Conservation (phyloP, 192 early-diverging fungal genomes). For the Haplosporangium gracile region DNA sequence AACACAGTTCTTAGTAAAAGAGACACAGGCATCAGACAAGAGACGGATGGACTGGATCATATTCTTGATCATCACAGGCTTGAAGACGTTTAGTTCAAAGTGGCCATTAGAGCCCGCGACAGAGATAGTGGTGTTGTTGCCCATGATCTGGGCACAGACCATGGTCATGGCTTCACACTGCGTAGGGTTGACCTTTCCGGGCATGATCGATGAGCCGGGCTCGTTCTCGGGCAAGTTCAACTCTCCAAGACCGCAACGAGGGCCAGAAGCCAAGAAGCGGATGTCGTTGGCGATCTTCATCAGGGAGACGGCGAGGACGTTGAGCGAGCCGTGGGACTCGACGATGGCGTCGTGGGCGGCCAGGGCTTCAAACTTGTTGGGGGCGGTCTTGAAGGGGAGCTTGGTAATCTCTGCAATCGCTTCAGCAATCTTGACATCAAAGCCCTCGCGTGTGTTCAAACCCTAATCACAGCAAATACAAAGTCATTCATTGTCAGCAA, state of each 20-base stretch:
- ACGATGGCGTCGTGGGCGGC: constrained; percentile 99
- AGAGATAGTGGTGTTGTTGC: constrained; percentile 93
- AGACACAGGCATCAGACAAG: constrained; percentile 82
- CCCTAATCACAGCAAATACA: constrained; percentile 58
- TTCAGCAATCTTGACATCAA: constrained; percentile 87
- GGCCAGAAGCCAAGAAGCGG: constrained; percentile 85
- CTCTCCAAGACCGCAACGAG: constrained; percentile 97
- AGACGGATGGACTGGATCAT: constrained; percentile 92
- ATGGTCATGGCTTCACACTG: constrained; percentile 99
- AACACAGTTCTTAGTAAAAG: constrained; percentile 96
- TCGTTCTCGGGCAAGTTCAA: constrained; percentile 96
- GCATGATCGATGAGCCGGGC: constrained; percentile 99
- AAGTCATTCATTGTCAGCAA: not conserved
- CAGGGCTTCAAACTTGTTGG: constrained; percentile 99
- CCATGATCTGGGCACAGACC: constrained; percentile 98
- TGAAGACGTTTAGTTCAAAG: constrained; percentile 99
- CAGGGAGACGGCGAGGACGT: constrained; percentile 92
- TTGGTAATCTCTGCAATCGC: constrained; percentile 90
- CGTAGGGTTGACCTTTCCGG: constrained; percentile 99
- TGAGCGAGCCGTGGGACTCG: constrained; percentile 92
- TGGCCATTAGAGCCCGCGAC: constrained; percentile 95
- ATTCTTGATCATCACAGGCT: constrained; percentile 98
- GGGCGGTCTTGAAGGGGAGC: constrained; percentile 91
- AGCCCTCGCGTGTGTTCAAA: constrained; percentile 94
- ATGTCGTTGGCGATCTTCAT: constrained; percentile 99